Evolutionary conservation across 2,329 filamentous ascomycete species (phyloP).

Genomic region (Penicillium oxalicum): DNA sequence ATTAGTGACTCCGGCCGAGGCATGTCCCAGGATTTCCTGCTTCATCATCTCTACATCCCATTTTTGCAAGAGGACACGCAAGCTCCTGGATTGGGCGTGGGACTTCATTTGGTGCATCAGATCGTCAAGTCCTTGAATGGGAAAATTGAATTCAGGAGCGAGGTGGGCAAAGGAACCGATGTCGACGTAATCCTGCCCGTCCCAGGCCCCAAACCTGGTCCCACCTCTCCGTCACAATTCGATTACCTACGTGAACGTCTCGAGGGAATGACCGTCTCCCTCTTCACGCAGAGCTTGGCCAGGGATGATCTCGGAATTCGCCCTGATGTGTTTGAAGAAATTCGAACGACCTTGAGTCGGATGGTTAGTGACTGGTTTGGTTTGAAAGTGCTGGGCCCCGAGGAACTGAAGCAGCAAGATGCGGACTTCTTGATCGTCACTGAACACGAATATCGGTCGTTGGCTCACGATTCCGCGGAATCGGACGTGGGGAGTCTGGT

Average conservation of each 20-base stretch:
- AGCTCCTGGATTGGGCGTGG: constrained; percentile 53
- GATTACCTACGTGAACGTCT: constrained; percentile 5
- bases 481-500: constrained; percentile 8
- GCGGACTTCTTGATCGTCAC: constrained; percentile 18
- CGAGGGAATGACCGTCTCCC: constrained; percentile 11
- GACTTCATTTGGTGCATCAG: constrained; percentile 52
- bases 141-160: constrained; percentile 20
- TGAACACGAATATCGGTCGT: constrained; percentile 15
- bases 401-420: constrained; percentile 5
- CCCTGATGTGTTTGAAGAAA: constrained; percentile 8
- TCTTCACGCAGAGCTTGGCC: constrained; percentile 14
- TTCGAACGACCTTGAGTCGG: constrained; percentile 8
- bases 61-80: constrained; percentile 56
- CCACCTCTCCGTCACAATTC: background rate
- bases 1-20: constrained; percentile 25
- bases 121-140: constrained; percentile 24
- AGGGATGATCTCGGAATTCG: constrained; percentile 10
- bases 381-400: constrained; percentile 9
- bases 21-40: constrained; percentile 24
- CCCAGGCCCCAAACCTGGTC: background rate
- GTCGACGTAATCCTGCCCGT: constrained; percentile 17
- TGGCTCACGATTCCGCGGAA: background rate
- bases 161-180: constrained; percentile 19
- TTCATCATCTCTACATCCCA: constrained; percentile 44
- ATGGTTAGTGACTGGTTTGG: constrained; percentile 19